Evolutionary conservation across 345 rosid species (phyloP).

Genomic region (Diplotaxis tenuifolia): DNA sequence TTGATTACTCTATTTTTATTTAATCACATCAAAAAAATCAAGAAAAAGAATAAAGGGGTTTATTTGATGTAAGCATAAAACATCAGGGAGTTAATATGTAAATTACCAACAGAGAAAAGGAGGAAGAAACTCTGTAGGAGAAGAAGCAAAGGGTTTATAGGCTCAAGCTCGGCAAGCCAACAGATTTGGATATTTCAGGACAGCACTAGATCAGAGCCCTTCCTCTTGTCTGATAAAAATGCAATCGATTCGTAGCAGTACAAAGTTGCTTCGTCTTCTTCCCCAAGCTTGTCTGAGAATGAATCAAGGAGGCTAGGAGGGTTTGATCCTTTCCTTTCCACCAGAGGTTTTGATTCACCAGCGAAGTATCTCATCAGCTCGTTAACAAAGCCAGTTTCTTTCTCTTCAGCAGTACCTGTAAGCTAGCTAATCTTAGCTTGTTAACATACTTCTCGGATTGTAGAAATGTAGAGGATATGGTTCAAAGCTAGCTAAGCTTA

Average conservation of each 20-base stretch:
- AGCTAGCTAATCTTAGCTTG: background rate
- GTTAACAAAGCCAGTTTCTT: slow-evolving; percentile 7
- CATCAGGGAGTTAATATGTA: slow-evolving; percentile 7
- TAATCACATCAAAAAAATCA: background rate
- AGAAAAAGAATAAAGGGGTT: background rate
- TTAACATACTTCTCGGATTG: background rate
- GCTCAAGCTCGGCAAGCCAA: slow-evolving; percentile 1
- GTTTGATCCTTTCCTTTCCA: slow-evolving; percentile 10
- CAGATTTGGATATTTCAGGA: background rate
- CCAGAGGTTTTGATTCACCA: slow-evolving; percentile 10
- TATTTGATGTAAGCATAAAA: background rate
- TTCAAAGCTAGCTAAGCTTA: too few relatives aligned
- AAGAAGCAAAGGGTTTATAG: slow-evolving; percentile 6
- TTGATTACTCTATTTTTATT: background rate
- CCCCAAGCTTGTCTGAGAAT: slow-evolving; percentile 8
- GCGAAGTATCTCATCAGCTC: slow-evolving; percentile 15
- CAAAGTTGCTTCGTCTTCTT: slow-evolving; percentile 26
- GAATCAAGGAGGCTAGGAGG: slow-evolving; percentile 20
- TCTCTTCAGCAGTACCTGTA: slow-evolving; percentile 24
- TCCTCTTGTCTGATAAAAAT: slow-evolving; percentile 25
- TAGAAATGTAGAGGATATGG: slow-evolving; percentile 2
- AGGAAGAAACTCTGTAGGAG: too few relatives aligned
- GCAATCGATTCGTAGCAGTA: slow-evolving; percentile 37
- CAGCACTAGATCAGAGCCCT: slow-evolving; percentile 8
- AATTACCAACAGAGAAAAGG: slow-evolving; percentile 10